Base-by-base conservation (phyloP, 805 yeast genomes). In the Kluyveromyces aestuarii region DNA sequence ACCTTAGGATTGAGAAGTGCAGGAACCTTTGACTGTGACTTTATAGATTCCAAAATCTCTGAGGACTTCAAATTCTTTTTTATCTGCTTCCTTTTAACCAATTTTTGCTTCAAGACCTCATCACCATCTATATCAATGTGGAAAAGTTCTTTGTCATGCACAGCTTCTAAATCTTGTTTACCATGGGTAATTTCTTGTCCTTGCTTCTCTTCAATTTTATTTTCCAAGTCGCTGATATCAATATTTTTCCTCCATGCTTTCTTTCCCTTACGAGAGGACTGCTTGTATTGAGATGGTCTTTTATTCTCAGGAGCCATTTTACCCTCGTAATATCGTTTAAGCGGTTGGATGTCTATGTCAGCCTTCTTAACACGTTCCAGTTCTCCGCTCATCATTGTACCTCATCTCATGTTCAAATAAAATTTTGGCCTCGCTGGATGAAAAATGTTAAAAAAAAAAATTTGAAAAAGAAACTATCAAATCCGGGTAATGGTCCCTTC, bases 231-330 rank as follows among this genome's bases (percentile, higher is more conserved):
- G 21, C 79, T 81, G 17, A 93, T 70, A 64, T 93, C 96, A 50
- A 93, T 85, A 66, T 93, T 87, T 69, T 91, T 93, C 68, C 97
- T 82, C 99, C 99, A 93, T 6, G 97, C 85, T 63, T 77, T 83
- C 75, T 87, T 91, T 41, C 96, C 96, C 72, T 93, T 93, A 61
- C 98, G 77, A 8, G 96, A 88, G 5, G 84, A 61, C 68, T 90
- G 96, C 41, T 70, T 70, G 56, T 73, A 75, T 56, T 76, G 81
- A 19, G 78, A 64, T 13, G 90, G 87, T 64, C 80, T 74, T 40
- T 53, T 54, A 14, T 43, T 43, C 5, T 35, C 25, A 16, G 55
- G 51, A 36, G 62, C 60, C 64, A 60, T 60, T 16, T 18, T 8
- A 30, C 35, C 35, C 35, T 30, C 35, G 14, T 11, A 16, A 27